Base-by-base conservation (phyloP, 306 rosid genomes). In the Quercus wislizeni region DNA sequence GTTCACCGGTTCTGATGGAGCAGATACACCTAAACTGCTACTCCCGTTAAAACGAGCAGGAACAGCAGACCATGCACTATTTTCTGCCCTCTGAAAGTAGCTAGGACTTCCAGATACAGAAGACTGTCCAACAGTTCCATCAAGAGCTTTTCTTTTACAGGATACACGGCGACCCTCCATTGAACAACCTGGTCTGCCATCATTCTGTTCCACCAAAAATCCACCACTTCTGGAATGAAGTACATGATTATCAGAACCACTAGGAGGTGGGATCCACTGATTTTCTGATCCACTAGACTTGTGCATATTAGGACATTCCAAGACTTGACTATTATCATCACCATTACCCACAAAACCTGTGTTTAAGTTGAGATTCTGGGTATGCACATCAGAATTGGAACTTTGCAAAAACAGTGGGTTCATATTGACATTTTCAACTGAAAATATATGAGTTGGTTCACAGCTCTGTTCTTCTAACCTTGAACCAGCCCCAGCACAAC, bases 121-220 rank as follows among this genome's bases (percentile, higher is more conserved):
- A 73, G 97, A 89, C 74, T 89, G 97, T 73, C 93, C 94, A 72
- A 79, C 81, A 78, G 21, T 80, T 67, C 89, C 92, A 82, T 96
- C 99, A 75, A 85, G 82, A 35, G 97, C 82, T 89, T 96, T 96
- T 84, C 99, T 83, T 84, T 96, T 96, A 83, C 93, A 84, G 59
- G 97, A 90, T 49, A 87, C 82, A 33, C 90, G 97, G 5, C 91
- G 92, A 28, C 91, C 83, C 73, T 93, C 98, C 68, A 87, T 20
- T 74, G 98, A 89, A 86, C 87, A 72, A 70, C 93, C 88, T 46
- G 90, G 87, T 88, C 97, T 87, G 51, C 89, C 86, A 78, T 88
- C 91, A 70, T 76, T 87, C 71, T 85, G 86, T 61, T 85, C 91
- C 27, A 85, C 79, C 63, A 82, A 80, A 81, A 85, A 79, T 80